phyloP scores from a whole-genome alignment of 2,329 filamentous ascomycete species.

The Hansfordia pulvinata region DNA sequence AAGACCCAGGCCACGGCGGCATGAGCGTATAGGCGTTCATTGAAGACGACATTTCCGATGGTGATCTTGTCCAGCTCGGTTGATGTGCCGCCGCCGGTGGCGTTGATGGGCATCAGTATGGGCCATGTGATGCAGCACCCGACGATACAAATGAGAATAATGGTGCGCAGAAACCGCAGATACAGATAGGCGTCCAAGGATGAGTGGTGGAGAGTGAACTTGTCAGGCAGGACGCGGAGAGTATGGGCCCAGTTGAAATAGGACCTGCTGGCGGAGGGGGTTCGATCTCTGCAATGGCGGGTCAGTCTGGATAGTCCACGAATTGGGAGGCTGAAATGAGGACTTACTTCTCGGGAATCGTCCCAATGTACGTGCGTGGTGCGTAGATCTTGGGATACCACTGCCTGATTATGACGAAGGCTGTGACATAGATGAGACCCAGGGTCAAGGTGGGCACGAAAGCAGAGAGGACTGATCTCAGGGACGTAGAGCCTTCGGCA shows the following conservation, averaged over 20 bases:
- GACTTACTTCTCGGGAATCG: constrained; percentile 8
- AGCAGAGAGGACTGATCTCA: too few species aligned
- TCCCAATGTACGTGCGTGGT: constrained; percentile 9
- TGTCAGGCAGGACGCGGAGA: constrained; percentile 54
- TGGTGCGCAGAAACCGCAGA: constrained; percentile 69
- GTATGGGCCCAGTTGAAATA: constrained; percentile 36
- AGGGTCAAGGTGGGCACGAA: constrained; percentile 7
- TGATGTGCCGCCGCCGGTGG: constrained; percentile 56
- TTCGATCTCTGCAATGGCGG: constrained; percentile 7
- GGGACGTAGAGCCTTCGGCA: too few species aligned
- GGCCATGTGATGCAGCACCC: constrained; percentile 77
- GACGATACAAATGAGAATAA: constrained; percentile 64
- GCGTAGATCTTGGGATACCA: constrained; percentile 8
- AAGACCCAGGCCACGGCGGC: constrained; percentile 71
- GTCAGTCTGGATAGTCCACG: background rate
- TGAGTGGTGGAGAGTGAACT: constrained; percentile 72
- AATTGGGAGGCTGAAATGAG: background rate
- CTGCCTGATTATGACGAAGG: constrained; percentile 7
- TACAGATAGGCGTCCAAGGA: constrained; percentile 84
- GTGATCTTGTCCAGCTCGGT: constrained; percentile 53
- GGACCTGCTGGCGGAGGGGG: constrained; percentile 2
- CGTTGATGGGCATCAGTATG: constrained; percentile 71
- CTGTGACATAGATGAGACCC: constrained; percentile 5
- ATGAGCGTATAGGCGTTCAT: constrained; percentile 65
- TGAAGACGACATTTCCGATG: constrained; percentile 37